These are phyloP conservation scores for Phyllosticta citrichinensis DNA, from an alignment of 2,329 filamentous ascomycete genomes.

Conservation along the genomic window DNA sequence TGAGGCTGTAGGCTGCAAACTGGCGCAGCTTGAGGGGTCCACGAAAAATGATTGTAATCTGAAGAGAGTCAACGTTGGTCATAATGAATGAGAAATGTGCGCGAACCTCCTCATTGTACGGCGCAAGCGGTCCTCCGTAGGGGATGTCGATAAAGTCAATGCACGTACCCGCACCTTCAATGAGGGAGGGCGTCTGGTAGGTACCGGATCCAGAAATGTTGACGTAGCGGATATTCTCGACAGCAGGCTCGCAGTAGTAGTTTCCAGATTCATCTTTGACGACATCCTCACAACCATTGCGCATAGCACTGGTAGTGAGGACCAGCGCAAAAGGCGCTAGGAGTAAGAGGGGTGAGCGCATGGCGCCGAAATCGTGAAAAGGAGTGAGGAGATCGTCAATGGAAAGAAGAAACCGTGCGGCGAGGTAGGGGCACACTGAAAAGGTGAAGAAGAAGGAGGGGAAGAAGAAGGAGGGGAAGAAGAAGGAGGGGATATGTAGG, in stretches of 20 bases:
- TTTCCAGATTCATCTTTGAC: slow-evolving; percentile 30
- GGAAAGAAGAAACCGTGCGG: not conserved
- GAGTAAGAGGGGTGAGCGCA: slow-evolving; percentile 2
- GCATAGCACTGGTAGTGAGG: not conserved
- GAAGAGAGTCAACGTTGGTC: not conserved
- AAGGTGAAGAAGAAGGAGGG: not conserved
- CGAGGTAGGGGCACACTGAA: not conserved
- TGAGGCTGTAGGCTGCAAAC: slow-evolving; percentile 58
- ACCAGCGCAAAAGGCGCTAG: not conserved
- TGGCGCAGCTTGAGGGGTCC: slow-evolving; percentile 59
- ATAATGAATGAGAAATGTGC: not conserved
- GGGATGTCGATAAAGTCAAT: slow-evolving; percentile 34
- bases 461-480: not conserved
- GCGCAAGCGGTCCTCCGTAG: slow-evolving; percentile 54
- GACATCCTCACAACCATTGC: slow-evolving; percentile 4
- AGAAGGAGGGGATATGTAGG: not conserved
- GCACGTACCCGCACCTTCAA: slow-evolving; percentile 51
- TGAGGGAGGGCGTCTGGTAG: slow-evolving; percentile 55
- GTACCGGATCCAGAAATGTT: slow-evolving; percentile 50
- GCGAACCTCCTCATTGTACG: slow-evolving; percentile 61
- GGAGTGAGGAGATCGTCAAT: not conserved
- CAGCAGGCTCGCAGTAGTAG: slow-evolving; percentile 52
- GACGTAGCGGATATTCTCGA: slow-evolving; percentile 57
- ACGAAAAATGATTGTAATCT: slow-evolving; percentile 65
- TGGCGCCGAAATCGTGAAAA: not conserved